phyloP scores from a whole-genome alignment of 2,329 filamentous ascomycete genomes.

The Monosporascus sp. region DNA sequence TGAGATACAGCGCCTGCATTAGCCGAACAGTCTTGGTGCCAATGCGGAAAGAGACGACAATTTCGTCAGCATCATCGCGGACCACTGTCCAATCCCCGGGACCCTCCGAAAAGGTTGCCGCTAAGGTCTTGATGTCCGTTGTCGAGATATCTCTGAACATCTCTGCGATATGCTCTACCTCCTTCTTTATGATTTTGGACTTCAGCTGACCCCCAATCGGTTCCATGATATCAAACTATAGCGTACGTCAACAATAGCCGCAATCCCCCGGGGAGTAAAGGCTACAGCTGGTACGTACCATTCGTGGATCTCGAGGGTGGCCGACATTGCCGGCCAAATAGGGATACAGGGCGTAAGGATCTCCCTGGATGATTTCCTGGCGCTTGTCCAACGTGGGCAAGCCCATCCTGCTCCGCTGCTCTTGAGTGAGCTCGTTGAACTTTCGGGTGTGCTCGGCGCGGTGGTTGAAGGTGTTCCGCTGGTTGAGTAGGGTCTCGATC shows the following conservation, averaged over 20 bases:
- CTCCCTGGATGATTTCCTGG: not conserved
- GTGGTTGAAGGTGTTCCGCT: not conserved
- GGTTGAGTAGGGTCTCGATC: conserved; percentile 2
- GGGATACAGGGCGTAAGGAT: conserved; percentile 4
- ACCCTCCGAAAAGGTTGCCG: too few species aligned
- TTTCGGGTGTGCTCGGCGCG: not conserved
- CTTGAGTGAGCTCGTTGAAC: not conserved
- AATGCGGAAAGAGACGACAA: too few species aligned
- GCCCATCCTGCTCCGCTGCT: not conserved
- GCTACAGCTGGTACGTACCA: not conserved
- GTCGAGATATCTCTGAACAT: too few species aligned
- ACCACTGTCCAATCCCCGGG: too few species aligned
- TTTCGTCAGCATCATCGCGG: too few species aligned
- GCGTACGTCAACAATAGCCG: not conserved
- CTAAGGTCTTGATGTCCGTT: too few species aligned
- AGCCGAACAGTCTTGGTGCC: too few species aligned
- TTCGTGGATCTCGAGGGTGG: conserved; percentile 1
- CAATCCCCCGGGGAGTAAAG: not conserved
- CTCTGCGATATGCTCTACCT: too few species aligned
- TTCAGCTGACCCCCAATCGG: not conserved
- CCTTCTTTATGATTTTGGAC: too few species aligned
- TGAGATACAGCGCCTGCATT: too few species aligned
- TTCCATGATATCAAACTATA: not conserved
- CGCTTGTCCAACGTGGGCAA: conserved; percentile 1
- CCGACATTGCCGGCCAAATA: conserved; percentile 6